Conservation (phyloP, 768 basidiomycete genomes). For the Lentinula raphanica region DNA sequence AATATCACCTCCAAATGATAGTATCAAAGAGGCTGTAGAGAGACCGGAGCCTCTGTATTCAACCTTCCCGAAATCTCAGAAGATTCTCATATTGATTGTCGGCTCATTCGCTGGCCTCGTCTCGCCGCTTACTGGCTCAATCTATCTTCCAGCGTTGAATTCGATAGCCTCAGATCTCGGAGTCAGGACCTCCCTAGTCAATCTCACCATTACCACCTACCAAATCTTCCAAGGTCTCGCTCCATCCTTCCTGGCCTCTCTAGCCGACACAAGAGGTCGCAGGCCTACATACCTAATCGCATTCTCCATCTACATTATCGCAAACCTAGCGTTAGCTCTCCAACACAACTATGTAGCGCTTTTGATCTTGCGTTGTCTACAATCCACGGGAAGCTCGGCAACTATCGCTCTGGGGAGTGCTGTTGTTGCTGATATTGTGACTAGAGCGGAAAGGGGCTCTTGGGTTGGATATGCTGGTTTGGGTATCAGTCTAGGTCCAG, state of each 20-base stretch:
- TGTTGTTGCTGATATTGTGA: not conserved
- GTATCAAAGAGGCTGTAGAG: not conserved
- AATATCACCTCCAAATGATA: not conserved
- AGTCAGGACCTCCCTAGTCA: not conserved
- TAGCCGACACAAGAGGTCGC: not conserved
- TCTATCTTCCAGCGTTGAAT: not conserved
- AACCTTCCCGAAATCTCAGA: not conserved
- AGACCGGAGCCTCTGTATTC: not conserved
- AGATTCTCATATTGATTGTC: not conserved
- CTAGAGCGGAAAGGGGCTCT: not conserved
- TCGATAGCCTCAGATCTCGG: not conserved
- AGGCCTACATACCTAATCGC: not conserved
- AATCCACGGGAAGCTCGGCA: not conserved
- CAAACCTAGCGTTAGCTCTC: not conserved
- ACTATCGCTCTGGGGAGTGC: not conserved
- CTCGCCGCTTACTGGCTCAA: not conserved
- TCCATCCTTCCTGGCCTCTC: not conserved
- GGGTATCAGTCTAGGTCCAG: not conserved
- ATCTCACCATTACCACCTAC: not conserved
- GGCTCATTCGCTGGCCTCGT: not conserved
- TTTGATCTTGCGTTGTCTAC: not conserved
- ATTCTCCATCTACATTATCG: not conserved
- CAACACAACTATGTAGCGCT: not conserved
- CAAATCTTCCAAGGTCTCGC: not conserved
- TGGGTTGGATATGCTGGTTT: not conserved